phyloP scores from a whole-genome alignment of 208 protist genomes.

The Trichomonas vaginalis region DNA sequence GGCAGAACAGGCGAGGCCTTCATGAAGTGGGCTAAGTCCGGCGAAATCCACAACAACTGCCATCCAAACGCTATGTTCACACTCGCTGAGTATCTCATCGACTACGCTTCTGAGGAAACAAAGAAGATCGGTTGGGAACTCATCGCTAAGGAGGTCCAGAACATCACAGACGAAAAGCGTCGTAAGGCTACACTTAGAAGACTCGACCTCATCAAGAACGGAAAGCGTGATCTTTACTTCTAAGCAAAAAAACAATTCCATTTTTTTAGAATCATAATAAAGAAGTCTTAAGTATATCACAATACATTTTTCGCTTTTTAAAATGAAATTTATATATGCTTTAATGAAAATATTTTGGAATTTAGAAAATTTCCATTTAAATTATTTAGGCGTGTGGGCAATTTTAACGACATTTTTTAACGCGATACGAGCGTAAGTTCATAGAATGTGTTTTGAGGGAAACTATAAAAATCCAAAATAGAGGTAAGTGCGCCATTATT shows the following conservation, averaged over 20 bases:
- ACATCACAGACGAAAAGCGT: background rate
- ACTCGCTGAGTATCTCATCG: constrained; percentile 24
- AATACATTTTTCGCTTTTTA: too few species aligned
- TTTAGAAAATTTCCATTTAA: too few species aligned
- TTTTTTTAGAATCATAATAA: background rate
- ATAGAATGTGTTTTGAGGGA: too few species aligned
- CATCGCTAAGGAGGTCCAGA: background rate
- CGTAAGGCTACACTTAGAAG: background rate
- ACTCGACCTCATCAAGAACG: background rate
- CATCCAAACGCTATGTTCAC: constrained; percentile 40
- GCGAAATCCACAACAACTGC: constrained; percentile 40
- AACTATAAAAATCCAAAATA: too few species aligned
- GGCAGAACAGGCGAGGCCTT: constrained; percentile 39
- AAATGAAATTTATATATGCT: too few species aligned
- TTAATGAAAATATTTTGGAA: too few species aligned
- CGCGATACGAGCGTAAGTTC: too few species aligned
- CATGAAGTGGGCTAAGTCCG: constrained; percentile 41
- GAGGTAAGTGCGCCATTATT: too few species aligned
- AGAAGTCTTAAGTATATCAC: background rate
- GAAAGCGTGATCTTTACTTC: constrained; percentile 1
- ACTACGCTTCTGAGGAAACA: constrained; percentile 2
- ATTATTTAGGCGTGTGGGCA: too few species aligned
- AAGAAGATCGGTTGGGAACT: background rate
- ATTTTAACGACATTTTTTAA: too few species aligned
- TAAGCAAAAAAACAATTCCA: background rate